Base-by-base conservation (phyloP, 2,329 filamentous ascomycete species). In the Nothophoma quercina region DNA sequence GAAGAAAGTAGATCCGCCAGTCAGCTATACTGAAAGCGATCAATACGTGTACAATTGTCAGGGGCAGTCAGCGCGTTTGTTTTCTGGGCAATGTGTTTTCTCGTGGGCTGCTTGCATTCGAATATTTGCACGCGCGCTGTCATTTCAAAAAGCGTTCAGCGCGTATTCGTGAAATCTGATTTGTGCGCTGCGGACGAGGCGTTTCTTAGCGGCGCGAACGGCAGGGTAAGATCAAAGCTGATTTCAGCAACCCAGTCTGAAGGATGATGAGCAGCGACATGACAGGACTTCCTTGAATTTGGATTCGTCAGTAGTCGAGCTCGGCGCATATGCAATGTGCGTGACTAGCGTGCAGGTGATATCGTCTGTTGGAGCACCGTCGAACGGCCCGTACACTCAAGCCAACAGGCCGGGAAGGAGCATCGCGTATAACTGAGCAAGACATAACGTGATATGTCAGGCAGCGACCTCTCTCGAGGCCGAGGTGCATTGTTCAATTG, bases 111-210 rank as follows among this genome's bases (percentile, higher is more conserved):
- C n/a, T 39, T 28, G 36, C 23, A n/a, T 18, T 16, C 28, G 15
- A 28, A 10, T 18, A 29, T n/a, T 30, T 30, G 38, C 38, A 30
- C 38, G 26, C 38, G 38, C 38, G 38, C 38, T 30, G 38, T 30
- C 38, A 26, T 6, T 26, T 9, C n/a, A 13, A 39, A 7, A 8
- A 41, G 10, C 16, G 38, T 25, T 25, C 35, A 21, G 38, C 38
- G 38, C 38, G 25, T 41, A 41, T n/a, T 9, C 16, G 4, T 2
- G 8, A 8, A 7, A 16, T 30, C 16, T 41, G 38, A 41, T 41
- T 41, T 15, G 38, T 23, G 38, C 25, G 15, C 12, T 19, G 38
- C 9, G 29, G 16, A 25, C 25, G 25, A 29, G 15, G 8, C 3
- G 12, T 25, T 39, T 16, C 34, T 38, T n/a, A 15, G n/a, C 25